These are phyloP conservation scores for Hansfordia pulvinata DNA, from an alignment of 2,329 filamentous ascomycete species.

Conservation along the genomic window DNA sequence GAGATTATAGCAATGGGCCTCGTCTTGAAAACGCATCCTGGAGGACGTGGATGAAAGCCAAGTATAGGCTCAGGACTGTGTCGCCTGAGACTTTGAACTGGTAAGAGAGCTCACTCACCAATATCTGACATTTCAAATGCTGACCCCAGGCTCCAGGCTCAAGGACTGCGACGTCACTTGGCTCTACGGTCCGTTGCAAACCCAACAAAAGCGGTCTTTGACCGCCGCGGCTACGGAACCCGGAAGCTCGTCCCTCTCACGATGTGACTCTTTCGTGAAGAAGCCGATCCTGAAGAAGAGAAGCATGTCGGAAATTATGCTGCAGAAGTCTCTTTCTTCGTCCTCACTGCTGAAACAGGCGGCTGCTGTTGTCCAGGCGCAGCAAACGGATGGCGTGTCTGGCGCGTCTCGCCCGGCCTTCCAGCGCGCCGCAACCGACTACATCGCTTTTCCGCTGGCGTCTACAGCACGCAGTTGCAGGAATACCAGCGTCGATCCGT, in stretches of 20 bases:
- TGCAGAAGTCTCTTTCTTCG: constrained; percentile 76
- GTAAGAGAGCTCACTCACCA: constrained; percentile 34
- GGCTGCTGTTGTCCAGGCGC: constrained; percentile 72
- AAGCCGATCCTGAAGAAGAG: constrained; percentile 95
- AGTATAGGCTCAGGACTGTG: constrained; percentile 75
- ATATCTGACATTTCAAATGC: constrained; percentile 7
- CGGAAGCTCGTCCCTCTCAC: constrained; percentile 30
- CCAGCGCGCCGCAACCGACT: constrained; percentile 54
- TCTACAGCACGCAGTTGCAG: constrained; percentile 47
- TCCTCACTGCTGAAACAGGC: constrained; percentile 85
- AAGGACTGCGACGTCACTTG: constrained; percentile 97
- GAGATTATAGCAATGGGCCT: constrained; percentile 66
- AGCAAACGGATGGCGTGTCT: constrained; percentile 45
- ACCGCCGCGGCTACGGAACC: constrained; percentile 25
- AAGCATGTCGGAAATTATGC: constrained; percentile 90
- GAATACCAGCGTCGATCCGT: constrained; percentile 51
- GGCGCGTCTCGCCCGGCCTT: constrained; percentile 39
- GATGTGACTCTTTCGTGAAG: constrained; percentile 56
- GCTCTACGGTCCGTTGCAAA: constrained; percentile 88
- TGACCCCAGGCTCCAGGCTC: constrained; percentile 45
- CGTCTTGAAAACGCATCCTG: constrained; percentile 92
- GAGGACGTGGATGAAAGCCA: constrained; percentile 91
- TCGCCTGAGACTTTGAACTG: constrained; percentile 89
- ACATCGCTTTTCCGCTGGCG: constrained; percentile 50
- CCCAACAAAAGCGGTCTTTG: constrained; percentile 39